phyloP scores from a whole-genome alignment of 1,284 basidiomycete genomes.

The Tylopilus orsonianus region DNA sequence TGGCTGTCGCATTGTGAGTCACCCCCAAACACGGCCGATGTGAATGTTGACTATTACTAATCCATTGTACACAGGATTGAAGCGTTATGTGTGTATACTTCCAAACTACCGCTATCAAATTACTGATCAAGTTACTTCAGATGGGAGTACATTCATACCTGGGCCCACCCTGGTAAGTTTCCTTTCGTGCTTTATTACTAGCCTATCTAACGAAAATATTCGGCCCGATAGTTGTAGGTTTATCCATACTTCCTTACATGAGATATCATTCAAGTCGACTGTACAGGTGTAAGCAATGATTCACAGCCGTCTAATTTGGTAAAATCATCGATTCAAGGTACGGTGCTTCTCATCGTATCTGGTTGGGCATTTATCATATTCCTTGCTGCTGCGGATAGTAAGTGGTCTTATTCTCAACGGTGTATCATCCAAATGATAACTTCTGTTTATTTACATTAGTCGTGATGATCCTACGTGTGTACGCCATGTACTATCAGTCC shows the following conservation, averaged over 20 bases:
- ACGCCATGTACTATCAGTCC: constrained; percentile 25
- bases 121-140: constrained; percentile 11
- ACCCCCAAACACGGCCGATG: neutral
- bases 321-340: constrained; percentile 10
- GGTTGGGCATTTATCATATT: constrained; percentile 14
- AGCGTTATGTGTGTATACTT: constrained; percentile 12
- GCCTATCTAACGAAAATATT: neutral
- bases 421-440: neutral
- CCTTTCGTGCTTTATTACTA: neutral
- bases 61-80: constrained; percentile 3
- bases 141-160: constrained; percentile 18
- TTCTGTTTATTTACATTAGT: constrained; percentile 8
- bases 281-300: constrained; percentile 19
- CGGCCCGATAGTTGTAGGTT: constrained; percentile 15
- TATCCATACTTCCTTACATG: neutral
- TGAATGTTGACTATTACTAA: neutral
- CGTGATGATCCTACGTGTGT: constrained; percentile 28
- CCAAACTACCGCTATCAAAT: neutral
- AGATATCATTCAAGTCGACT: neutral
- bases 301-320: neutral
- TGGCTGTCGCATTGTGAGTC: constrained; percentile 17
- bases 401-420: constrained; percentile 6
- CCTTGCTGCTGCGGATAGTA: constrained; percentile 21
- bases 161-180: constrained; percentile 16
- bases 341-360: constrained; percentile 2